phyloP scores from a whole-genome alignment of 768 basidiomycete species.

The Russula griseocarnosa region DNA sequence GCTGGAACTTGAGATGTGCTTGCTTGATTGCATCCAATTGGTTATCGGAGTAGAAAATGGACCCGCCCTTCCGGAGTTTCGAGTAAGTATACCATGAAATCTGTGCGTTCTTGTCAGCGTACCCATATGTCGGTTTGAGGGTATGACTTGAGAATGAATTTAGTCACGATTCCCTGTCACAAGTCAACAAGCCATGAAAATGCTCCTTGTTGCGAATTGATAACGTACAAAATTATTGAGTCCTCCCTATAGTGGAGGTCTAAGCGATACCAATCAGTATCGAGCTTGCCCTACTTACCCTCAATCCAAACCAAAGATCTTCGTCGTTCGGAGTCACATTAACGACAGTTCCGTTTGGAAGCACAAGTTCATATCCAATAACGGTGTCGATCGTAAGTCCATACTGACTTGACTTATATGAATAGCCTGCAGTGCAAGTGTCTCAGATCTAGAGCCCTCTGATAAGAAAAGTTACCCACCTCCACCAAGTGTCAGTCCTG shows the following conservation, averaged over 20 bases:
- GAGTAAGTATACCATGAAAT: neutral
- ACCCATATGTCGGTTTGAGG: slow-evolving; percentile 22
- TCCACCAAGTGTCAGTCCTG: slow-evolving; percentile 31
- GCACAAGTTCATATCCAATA: slow-evolving; percentile 31
- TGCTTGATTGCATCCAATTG: neutral
- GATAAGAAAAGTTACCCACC: slow-evolving; percentile 8
- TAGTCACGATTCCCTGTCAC: slow-evolving; percentile 23
- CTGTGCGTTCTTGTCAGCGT: neutral
- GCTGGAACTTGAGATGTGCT: slow-evolving; percentile 6
- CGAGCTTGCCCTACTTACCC: slow-evolving; percentile 10
- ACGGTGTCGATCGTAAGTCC: slow-evolving; percentile 39
- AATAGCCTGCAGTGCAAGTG: slow-evolving; percentile 31
- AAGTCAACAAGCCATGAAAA: neutral
- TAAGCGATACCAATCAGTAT: neutral
- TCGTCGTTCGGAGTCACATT: slow-evolving; percentile 7
- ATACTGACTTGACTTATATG: slow-evolving; percentile 34
- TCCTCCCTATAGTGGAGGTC: slow-evolving; percentile 9
- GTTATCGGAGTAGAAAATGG: neutral
- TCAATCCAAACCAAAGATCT: slow-evolving; percentile 23
- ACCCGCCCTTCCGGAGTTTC: neutral
- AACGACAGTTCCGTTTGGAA: slow-evolving; percentile 32
- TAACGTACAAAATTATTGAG: slow-evolving; percentile 18
- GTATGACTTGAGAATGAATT: slow-evolving; percentile 18
- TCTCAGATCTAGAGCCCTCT: neutral
- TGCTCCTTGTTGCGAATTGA: too few relatives aligned